These are phyloP conservation scores for Pterocarpus santalinus DNA, from an alignment of 306 rosid genomes.

Conservation along the genomic window DNA sequence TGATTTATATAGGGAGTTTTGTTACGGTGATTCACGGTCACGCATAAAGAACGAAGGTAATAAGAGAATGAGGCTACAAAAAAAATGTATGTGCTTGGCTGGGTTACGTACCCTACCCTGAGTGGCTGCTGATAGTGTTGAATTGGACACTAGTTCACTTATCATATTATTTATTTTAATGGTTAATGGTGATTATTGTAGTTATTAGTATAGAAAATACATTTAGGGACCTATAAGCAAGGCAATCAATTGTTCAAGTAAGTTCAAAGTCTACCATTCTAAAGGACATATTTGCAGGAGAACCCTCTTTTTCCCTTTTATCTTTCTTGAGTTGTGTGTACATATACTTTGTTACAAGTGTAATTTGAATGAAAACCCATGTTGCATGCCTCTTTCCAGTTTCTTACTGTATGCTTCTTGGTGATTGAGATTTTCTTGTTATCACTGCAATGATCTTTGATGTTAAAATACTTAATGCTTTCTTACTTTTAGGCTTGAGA, in stretches of 20 bases:
- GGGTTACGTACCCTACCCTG: background rate
- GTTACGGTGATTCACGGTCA: slow-evolving; percentile 21
- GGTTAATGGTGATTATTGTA: slow-evolving; percentile 1
- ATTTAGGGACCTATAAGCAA: slow-evolving; percentile 18
- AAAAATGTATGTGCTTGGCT: background rate
- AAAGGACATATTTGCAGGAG: background rate
- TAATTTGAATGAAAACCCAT: slow-evolving; percentile 14
- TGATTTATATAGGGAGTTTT: background rate
- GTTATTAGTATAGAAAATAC: background rate
- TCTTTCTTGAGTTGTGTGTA: slow-evolving; percentile 29
- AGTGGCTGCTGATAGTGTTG: slow-evolving; percentile 22
- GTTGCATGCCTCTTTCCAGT: slow-evolving; percentile 9
- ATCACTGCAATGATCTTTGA: background rate
- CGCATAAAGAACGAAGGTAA: background rate
- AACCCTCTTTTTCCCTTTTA: slow-evolving; percentile 23
- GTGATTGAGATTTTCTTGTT: slow-evolving; percentile 38
- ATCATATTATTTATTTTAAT: background rate
- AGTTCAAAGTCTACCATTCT: slow-evolving; percentile 14
- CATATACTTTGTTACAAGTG: background rate
- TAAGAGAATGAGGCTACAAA: slow-evolving; percentile 15
- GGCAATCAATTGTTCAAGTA: slow-evolving; percentile 28
- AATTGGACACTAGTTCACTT: slow-evolving; percentile 15
- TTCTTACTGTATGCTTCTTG: slow-evolving; percentile 29
- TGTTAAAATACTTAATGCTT: slow-evolving; percentile 36
- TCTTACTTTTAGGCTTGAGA: slow-evolving; percentile 71